A percentile compares a stretch with the other conserved stretches of the same genome.
phyloP scores from a whole-genome alignment of 805 yeast genomes.

The Pichia rugopelliculosa region DNA sequence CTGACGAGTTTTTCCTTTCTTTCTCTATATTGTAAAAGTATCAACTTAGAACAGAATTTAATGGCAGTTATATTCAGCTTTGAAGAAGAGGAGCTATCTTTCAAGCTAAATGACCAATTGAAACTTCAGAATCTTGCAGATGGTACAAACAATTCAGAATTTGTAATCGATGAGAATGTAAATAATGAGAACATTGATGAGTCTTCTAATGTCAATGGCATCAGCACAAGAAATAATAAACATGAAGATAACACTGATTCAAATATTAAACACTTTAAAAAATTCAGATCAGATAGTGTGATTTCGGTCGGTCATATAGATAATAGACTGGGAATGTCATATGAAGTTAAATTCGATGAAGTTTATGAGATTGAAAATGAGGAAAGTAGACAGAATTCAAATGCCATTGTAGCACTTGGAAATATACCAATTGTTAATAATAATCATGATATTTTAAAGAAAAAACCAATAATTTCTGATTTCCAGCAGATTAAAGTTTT shows the following conservation, averaged over 20 bases:
- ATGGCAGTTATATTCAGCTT: constrained; percentile 22
- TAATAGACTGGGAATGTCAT: constrained; percentile 39
- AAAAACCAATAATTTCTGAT: constrained; percentile 35
- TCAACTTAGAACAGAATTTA: not conserved
- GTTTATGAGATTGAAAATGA: constrained; percentile 28
- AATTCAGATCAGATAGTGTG: constrained; percentile 25
- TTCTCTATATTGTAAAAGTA: not conserved
- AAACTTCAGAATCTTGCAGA: not conserved
- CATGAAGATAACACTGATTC: not conserved
- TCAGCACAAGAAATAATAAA: constrained; percentile 3
- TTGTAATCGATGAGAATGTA: not conserved
- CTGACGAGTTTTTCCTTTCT: too few species aligned
- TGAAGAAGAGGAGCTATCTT: constrained; percentile 23
- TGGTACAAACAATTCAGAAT: not conserved
- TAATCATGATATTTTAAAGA: not conserved
- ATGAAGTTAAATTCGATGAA: constrained; percentile 41
- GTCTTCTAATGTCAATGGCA: not conserved
- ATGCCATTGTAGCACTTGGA: not conserved
- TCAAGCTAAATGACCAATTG: constrained; percentile 2
- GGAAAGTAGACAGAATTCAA: constrained; percentile 18
- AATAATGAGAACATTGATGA: not conserved
- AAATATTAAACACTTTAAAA: constrained; percentile 18
- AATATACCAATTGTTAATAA: not conserved
- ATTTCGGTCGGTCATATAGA: constrained; percentile 27
- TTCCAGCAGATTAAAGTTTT: constrained; percentile 70